phyloP scores from a whole-genome alignment of 1,284 basidiomycete genomes.

The Cryptococcus neoformans region DNA sequence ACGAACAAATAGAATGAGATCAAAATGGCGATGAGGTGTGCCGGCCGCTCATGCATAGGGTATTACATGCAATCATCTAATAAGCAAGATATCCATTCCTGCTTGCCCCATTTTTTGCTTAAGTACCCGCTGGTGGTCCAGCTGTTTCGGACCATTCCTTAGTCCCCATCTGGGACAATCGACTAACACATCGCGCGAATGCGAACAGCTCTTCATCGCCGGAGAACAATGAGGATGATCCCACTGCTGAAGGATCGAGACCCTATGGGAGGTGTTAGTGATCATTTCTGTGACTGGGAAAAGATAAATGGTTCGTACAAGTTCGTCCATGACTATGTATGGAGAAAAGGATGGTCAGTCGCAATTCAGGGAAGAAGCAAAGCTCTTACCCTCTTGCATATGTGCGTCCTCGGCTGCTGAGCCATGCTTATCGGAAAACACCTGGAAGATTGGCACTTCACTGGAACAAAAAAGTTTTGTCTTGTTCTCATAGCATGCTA shows the following conservation, averaged over 20 bases:
- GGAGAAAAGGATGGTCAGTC: not conserved
- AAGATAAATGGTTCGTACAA: constrained; percentile 55
- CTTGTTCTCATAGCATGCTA: constrained; percentile 89
- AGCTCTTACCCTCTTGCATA: constrained; percentile 59
- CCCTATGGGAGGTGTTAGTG: constrained; percentile 55
- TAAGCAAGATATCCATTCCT: no score
- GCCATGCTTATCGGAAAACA: constrained; percentile 71
- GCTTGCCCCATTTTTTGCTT: no score
- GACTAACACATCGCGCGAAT: constrained; percentile 86
- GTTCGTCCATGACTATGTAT: constrained; percentile 72
- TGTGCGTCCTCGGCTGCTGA: constrained; percentile 56
- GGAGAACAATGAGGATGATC: constrained; percentile 79
- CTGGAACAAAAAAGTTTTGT: constrained; percentile 87
- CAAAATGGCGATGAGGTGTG: no score
- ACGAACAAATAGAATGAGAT: not conserved
- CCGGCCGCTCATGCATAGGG: no score
- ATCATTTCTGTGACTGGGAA: not conserved
- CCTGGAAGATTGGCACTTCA: constrained; percentile 79
- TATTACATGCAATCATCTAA: no score
- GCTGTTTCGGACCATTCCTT: constrained; percentile 35
- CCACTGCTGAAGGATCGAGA: constrained; percentile 68
- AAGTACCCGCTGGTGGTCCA: not conserved
- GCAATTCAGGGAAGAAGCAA: not conserved
- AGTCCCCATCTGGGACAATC: constrained; percentile 82
- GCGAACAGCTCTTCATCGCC: constrained; percentile 95